Percentiles rank a stretch among this genome's conserved stretches.
Evolutionary conservation across 163 green algal genomes (phyloP).

Genomic region (Scenedesmus sp.): DNA sequence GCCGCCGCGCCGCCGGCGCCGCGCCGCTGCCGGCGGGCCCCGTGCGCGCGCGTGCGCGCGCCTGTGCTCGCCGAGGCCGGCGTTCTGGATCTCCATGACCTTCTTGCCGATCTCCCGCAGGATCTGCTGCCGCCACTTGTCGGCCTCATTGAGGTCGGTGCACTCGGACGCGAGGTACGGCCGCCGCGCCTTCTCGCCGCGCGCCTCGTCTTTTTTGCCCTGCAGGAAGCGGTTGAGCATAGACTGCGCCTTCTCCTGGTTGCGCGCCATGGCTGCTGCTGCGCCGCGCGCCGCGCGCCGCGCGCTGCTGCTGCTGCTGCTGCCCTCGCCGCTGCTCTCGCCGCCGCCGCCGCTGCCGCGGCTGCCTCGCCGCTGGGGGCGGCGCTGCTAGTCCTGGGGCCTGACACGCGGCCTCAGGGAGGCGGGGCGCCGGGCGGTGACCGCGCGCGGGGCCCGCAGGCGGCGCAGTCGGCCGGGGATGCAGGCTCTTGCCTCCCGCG

Average conservation of each 20-base stretch:
- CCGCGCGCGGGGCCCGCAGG: too few species aligned
- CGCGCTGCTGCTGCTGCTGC: neutral
- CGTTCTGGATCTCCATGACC: conserved; percentile 99
- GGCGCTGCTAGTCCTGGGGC: too few species aligned
- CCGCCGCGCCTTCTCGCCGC: conserved; percentile 73
- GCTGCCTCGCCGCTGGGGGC: too few species aligned
- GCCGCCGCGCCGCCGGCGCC: neutral
- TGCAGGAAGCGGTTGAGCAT: conserved; percentile 95
- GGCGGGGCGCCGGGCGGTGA: too few species aligned
- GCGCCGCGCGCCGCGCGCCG: neutral
- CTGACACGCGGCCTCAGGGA: too few species aligned
- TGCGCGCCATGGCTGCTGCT: conserved; percentile 88
- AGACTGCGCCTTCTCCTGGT: conserved; percentile 97
- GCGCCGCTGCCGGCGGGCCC: neutral
- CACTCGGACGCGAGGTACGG: conserved; percentile 95
- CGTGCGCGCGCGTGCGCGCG: conserved; percentile 41
- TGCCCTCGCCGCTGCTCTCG: neutral
- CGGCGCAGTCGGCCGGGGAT: too few species aligned
- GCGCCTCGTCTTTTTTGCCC: conserved; percentile 74
- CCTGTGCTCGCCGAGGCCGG: conserved; percentile 95
- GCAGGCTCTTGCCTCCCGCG: too few species aligned
- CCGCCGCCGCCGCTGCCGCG: too few species aligned
- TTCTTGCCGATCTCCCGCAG: conserved; percentile 96
- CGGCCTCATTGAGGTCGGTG: conserved; percentile 92
- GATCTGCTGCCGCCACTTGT: conserved; percentile 98